Evolutionary conservation across 2,329 filamentous ascomycete genomes (phyloP).

Genomic region (Colletotrichum paranaense): DNA sequence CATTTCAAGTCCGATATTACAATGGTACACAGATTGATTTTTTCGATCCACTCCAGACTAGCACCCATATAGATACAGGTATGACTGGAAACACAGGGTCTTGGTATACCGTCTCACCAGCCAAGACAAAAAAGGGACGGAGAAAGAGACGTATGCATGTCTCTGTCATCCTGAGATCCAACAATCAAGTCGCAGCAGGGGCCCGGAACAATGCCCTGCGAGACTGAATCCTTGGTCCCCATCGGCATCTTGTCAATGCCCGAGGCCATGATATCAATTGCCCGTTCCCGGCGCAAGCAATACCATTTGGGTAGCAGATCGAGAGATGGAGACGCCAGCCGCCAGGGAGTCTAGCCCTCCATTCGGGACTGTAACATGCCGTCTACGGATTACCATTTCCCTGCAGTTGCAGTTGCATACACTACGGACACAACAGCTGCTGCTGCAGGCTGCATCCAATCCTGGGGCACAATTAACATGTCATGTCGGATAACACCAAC

Average conservation of each 20-base stretch:
- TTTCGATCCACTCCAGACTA: not conserved
- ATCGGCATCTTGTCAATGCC: constrained; percentile 26
- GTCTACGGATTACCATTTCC: not conserved
- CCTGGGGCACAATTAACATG: not conserved
- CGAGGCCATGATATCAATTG: constrained; percentile 2
- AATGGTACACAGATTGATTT: not conserved
- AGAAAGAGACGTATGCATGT: not conserved
- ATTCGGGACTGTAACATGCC: not conserved
- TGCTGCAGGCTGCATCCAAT: not conserved
- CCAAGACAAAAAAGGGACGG: not conserved
- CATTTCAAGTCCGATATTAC: not conserved
- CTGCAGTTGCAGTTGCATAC: not conserved
- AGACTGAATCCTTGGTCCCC: not conserved
- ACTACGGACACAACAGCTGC: not conserved
- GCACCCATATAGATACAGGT: not conserved
- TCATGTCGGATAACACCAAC: not conserved
- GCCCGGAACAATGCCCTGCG: constrained; percentile 23
- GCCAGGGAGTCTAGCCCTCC: not conserved
- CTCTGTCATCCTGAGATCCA: not conserved
- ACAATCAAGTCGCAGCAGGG: not conserved
- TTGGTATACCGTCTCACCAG: not conserved
- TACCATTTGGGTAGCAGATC: not conserved
- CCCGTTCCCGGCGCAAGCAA: not conserved
- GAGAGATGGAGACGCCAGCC: not conserved
- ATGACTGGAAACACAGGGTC: not conserved